Evolutionary conservation across 2,329 filamentous ascomycete genomes (phyloP).

Genomic region (Bipolaris sorokiniana): DNA sequence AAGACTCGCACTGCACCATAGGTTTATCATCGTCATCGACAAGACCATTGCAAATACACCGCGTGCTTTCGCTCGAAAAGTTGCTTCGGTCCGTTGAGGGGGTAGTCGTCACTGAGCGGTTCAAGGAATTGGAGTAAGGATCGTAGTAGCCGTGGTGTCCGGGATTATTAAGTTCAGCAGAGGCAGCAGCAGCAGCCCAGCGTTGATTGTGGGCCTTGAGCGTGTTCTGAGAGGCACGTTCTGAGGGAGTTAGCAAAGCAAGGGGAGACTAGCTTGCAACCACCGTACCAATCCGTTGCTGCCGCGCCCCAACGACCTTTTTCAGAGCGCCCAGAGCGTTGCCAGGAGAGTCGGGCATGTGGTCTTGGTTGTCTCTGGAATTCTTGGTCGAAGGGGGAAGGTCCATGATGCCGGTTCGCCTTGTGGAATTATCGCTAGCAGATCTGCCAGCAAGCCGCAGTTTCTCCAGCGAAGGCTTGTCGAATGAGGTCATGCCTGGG

Average conservation of each 20-base stretch:
- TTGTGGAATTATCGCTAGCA: slow-evolving; percentile 29
- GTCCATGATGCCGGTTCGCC: slow-evolving; percentile 45
- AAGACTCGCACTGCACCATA: slow-evolving; percentile 69
- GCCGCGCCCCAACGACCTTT: slow-evolving; percentile 49
- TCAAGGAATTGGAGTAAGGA: slow-evolving; percentile 48
- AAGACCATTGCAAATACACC: slow-evolving; percentile 63
- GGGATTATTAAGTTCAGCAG: slow-evolving; percentile 43
- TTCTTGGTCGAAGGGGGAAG: slow-evolving; percentile 36
- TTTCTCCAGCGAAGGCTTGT: slow-evolving; percentile 42
- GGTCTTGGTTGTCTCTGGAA: slow-evolving; percentile 27
- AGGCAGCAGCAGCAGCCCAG: slow-evolving; percentile 52
- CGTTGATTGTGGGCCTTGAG: slow-evolving; percentile 54
- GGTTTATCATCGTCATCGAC: slow-evolving; percentile 57
- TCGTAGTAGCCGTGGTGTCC: slow-evolving; percentile 38
- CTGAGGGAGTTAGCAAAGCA: slow-evolving; percentile 29
- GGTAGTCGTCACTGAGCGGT: slow-evolving; percentile 56
- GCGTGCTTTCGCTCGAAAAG: slow-evolving; percentile 58
- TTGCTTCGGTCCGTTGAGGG: slow-evolving; percentile 61
- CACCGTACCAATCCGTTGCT: slow-evolving; percentile 43
- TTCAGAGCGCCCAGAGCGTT: slow-evolving; percentile 51
- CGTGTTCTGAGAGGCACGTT: slow-evolving; percentile 44
- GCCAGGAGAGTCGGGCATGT: slow-evolving; percentile 42
- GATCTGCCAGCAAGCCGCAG: slow-evolving; percentile 31
- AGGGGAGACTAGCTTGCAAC: neutral
- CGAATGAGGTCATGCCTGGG: slow-evolving; percentile 37